Evolutionary conservation across 352 stramenopile genomes (phyloP).

Genomic region (Pythium aristosporum): DNA sequence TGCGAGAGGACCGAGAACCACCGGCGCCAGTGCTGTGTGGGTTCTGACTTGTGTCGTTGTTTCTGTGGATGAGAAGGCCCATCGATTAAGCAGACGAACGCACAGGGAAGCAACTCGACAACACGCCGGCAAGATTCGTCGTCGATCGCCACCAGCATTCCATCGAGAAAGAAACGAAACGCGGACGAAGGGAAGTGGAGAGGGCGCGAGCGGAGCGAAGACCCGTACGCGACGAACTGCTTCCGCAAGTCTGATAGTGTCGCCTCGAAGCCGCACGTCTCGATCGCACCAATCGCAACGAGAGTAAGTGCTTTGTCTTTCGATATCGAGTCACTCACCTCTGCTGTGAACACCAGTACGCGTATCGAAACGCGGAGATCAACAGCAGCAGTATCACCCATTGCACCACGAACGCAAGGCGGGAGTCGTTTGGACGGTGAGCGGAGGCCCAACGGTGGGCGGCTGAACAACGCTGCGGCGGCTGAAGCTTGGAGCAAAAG

Average conservation of each 20-base stretch:
- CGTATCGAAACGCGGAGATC: slow-evolving; percentile 8
- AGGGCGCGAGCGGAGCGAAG: too few relatives aligned
- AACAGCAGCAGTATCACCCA: neutral
- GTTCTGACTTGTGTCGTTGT: neutral
- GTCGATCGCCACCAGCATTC: neutral
- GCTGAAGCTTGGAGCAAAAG: slow-evolving; percentile 7
- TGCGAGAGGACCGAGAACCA: slow-evolving; percentile 2
- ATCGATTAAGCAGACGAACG: slow-evolving; percentile 10
- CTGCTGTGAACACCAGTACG: neutral
- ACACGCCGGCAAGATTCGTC: slow-evolving; percentile 12
- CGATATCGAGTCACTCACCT: neutral
- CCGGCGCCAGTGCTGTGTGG: neutral
- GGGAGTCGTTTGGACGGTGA: neutral
- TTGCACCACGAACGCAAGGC: too few relatives aligned
- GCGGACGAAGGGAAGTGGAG: neutral
- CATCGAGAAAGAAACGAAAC: slow-evolving; percentile 19
- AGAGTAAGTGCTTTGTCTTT: neutral
- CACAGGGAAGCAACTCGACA: slow-evolving; percentile 17
- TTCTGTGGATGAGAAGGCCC: neutral
- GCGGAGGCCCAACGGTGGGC: neutral
- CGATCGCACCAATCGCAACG: slow-evolving; percentile 3
- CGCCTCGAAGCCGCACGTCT: neutral
- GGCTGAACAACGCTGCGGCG: neutral
- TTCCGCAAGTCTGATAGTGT: slow-evolving; percentile 10
- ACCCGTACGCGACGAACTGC: neutral